A percentile compares a stretch with the other conserved stretches of the same genome.
These are phyloP conservation scores for Suillus cothurnatus DNA, from an alignment of 768 basidiomycete species.

Conservation along the genomic window DNA sequence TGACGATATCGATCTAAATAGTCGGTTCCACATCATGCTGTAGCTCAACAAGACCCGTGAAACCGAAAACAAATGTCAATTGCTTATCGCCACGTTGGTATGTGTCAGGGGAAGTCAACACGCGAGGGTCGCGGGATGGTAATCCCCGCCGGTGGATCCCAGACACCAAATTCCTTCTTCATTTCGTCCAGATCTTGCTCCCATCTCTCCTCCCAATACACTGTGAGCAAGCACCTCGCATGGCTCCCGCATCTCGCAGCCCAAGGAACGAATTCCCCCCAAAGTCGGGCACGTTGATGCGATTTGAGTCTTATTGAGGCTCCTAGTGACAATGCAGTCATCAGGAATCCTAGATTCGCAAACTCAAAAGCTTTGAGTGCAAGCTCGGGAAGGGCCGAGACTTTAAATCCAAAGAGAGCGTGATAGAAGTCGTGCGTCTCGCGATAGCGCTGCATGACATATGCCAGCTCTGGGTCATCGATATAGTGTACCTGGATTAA, in stretches of 20 bases:
- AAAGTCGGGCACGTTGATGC: constrained; percentile 56
- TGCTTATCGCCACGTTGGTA: background rate
- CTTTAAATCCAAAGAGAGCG: constrained; percentile 84
- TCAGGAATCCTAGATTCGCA: constrained; percentile 87
- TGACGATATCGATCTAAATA: background rate
- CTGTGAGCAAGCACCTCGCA: constrained; percentile 76
- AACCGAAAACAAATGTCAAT: background rate
- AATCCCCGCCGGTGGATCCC: constrained; percentile 64
- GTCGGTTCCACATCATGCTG: background rate
- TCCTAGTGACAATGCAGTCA: constrained; percentile 78
- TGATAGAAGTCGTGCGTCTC: constrained; percentile 99
- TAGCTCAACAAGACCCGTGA: background rate
- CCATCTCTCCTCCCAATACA: constrained; percentile 98
- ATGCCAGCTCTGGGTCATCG: constrained; percentile 92
- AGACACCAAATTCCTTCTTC: constrained; percentile 82
- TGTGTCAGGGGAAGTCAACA: background rate
- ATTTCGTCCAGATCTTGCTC: constrained; percentile 79
- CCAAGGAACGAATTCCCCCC: constrained; percentile 90
- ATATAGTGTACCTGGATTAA: constrained; percentile 84
- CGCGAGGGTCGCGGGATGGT: constrained; percentile 13
- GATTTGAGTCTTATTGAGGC: constrained; percentile 37
- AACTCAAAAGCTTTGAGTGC: constrained; percentile 96
- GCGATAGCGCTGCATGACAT: constrained; percentile 97
- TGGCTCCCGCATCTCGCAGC: constrained; percentile 81
- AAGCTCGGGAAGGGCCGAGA: constrained; percentile 88